phyloP scores from a whole-genome alignment of 768 basidiomycete species.

The Tylopilus cervinicoccineus region DNA sequence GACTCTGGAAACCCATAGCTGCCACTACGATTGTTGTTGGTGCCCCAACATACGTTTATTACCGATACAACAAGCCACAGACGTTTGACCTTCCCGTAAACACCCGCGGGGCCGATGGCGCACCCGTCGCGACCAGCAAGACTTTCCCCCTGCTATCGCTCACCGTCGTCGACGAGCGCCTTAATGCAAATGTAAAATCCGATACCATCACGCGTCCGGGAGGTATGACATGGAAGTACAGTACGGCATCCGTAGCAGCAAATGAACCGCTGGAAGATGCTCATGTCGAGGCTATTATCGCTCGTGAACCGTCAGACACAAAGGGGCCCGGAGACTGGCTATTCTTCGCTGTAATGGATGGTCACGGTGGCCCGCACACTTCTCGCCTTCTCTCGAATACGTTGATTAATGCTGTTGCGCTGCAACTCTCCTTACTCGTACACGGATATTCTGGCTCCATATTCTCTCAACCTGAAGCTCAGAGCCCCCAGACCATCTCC shows the following conservation, averaged over 20 bases:
- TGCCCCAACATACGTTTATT: conserved; percentile 57
- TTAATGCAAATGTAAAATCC: conserved; percentile 49
- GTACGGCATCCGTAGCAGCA: conserved; percentile 74
- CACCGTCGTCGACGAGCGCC: conserved; percentile 50
- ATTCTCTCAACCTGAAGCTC: conserved; percentile 34
- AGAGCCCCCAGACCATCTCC: conserved; percentile 52
- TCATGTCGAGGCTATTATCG: conserved; percentile 63
- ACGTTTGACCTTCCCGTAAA: conserved; percentile 60
- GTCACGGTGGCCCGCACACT: conserved; percentile 82
- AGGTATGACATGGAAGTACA: conserved; percentile 67
- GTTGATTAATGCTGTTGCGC: conserved; percentile 78
- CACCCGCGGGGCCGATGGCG: conserved; percentile 54
- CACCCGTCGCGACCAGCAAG: conserved; percentile 48
- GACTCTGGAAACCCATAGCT: conserved; percentile 65
- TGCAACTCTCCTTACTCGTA: conserved; percentile 63
- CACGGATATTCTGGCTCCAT: conserved; percentile 31
- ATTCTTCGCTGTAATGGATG: conserved; percentile 89
- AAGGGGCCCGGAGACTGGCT: conserved; percentile 66
- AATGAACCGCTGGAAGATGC: conserved; percentile 95
- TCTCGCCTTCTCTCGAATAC: conserved; percentile 78
- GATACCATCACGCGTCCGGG: conserved; percentile 46
- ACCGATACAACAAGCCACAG: conserved; percentile 42
- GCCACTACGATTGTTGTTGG: conserved; percentile 52
- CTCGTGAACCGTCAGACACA: conserved; percentile 56
- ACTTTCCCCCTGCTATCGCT: conserved; percentile 55